Conservation (phyloP, 1,284 basidiomycete species). For the Bondarzewia mesenterica region DNA sequence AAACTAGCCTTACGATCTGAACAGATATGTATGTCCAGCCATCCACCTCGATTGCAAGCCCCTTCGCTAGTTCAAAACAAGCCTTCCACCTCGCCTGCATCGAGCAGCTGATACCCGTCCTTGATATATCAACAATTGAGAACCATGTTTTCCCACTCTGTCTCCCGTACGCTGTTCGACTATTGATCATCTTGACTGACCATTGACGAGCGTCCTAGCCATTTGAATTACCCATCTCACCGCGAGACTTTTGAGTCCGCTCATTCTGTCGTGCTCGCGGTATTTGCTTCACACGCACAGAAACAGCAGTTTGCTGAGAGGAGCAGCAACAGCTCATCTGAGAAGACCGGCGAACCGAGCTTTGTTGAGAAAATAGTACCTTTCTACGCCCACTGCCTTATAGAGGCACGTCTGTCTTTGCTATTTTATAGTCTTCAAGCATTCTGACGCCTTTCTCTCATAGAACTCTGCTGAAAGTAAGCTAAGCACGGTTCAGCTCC, state of each 20-base stretch:
- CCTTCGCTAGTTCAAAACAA: conserved; percentile 38
- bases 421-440: too few species aligned
- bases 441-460: conserved; percentile 1
- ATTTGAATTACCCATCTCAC: conserved; percentile 44
- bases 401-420: conserved; percentile 41
- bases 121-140: conserved; percentile 40
- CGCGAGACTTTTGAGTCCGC: conserved; percentile 69
- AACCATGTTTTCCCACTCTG: conserved; percentile 48
- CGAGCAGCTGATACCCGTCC: conserved; percentile 59
- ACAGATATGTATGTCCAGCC: not conserved
- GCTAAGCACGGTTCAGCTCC: conserved; percentile 50
- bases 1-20: not conserved
- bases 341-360: conserved; percentile 8
- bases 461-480: conserved; percentile 58
- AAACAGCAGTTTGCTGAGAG: conserved; percentile 6
- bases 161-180: conserved; percentile 40
- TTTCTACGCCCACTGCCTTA: conserved; percentile 56
- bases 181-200: conserved; percentile 3
- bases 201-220: conserved; percentile 26
- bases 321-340: not conserved
- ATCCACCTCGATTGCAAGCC: not conserved
- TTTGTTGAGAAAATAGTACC: conserved; percentile 54
- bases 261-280: conserved; percentile 64
- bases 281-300: conserved; percentile 48
- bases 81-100: conserved; percentile 57